Evolutionary conservation across 441 rosid species (phyloP), one percentile per base, ranked within the genome.

Genomic region (Syzygium malaccense): DNA sequence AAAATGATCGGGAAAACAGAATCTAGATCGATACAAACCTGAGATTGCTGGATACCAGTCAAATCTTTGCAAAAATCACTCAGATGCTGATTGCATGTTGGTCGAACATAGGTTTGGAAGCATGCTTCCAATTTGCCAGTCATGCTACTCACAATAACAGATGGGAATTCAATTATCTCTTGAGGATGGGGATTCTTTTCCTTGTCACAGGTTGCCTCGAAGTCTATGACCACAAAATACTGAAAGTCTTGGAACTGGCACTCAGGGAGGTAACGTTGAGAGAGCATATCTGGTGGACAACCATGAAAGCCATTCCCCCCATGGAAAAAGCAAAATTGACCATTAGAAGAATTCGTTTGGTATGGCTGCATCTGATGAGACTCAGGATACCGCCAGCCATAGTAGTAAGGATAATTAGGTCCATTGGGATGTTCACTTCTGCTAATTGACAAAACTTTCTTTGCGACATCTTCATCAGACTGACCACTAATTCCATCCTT

Each of bases 101-200:
- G 96, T 17, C 96, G 93, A 88, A 95, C 95, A 87, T 95, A 95
- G 58, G 91, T 95, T 91, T 95, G 98, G 86, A 95, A 95, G 88
- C 91, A 93, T 13, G 90, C 96, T 93, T 93, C 96, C 32, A 95
- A 89, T 89, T 95, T 95, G 68, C 96, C 96, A 48, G 96, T 94
- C 57, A 87, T 86, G 88, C 96, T 92, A 85, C 90, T 95, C 89
- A 95, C 96, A 14, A 95, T 89, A 83, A 95, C 96, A 83, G 96
- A 94, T n/a, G 98, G 98, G 87, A 95, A 95, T 93, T 95, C 96
- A 55, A 95, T 95, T 55, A 95, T 95, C 93, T 95, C 98, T 87
- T 94, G 96, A 6, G 96, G 98, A 90, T 95, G 95, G 55, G 93
- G 95, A 85, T 91, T 95, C 90, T 87, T 93, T 86, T 92, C 96